Evolutionary conservation across 352 stramenopile genomes (phyloP).

Genomic region (Phytopythium sindhum): DNA sequence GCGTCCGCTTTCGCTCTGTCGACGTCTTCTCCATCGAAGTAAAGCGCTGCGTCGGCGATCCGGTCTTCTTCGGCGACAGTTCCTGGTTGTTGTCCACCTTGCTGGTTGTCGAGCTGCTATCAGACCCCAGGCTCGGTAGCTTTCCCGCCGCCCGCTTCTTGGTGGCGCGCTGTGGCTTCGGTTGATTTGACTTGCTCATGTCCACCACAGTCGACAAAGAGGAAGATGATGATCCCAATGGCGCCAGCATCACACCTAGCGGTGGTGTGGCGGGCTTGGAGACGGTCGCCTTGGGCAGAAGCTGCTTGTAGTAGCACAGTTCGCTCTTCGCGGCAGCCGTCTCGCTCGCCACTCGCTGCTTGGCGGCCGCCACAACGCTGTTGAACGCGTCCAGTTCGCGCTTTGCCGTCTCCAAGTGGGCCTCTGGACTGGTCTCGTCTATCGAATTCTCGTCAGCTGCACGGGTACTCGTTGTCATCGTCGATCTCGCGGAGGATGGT

Average conservation of each 20-base stretch:
- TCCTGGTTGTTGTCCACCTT: slow-evolving; percentile 27
- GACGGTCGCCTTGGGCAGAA: slow-evolving; percentile 27
- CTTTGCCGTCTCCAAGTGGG: slow-evolving; percentile 17
- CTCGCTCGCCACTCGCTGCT: slow-evolving; percentile 28
- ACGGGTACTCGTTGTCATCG: not conserved
- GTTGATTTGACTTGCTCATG: not conserved
- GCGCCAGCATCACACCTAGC: not conserved
- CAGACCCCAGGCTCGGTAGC: not conserved
- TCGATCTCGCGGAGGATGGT: not conserved
- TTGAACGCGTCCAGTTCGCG: slow-evolving; percentile 57
- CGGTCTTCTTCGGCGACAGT: slow-evolving; percentile 14
- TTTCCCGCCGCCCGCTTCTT: slow-evolving; percentile 2
- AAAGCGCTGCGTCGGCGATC: not conserved
- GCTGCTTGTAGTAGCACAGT: slow-evolving; percentile 51
- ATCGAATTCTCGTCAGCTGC: not conserved
- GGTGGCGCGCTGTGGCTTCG: slow-evolving; percentile 3
- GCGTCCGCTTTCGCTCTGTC: not conserved
- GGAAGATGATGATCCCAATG: not conserved
- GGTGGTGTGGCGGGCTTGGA: slow-evolving; percentile 2
- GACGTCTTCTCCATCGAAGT: no score
- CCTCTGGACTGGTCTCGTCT: not conserved
- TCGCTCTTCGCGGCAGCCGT: slow-evolving; percentile 41
- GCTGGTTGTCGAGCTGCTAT: no score
- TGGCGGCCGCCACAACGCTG: slow-evolving; percentile 40
- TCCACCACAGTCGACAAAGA: not conserved